Conservation (phyloP, 192 early-diverging fungal genomes). For the Backusella westeae region DNA sequence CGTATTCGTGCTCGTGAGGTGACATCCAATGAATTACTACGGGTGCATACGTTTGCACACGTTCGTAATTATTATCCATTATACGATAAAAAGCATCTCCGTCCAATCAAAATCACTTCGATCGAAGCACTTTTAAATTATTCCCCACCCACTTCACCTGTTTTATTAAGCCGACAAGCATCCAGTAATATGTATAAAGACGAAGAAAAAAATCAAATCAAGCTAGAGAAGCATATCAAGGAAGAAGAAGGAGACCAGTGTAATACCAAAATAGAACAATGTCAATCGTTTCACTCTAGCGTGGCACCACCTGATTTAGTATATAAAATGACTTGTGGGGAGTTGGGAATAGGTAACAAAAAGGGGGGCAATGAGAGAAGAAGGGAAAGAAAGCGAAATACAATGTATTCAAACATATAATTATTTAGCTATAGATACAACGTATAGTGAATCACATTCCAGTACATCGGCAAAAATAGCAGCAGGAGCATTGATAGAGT, state of each 20-base stretch:
- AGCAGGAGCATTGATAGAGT: slow-evolving; percentile 18
- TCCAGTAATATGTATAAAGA: background rate
- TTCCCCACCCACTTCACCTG: slow-evolving; percentile 6
- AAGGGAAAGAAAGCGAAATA: background rate
- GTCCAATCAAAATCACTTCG: slow-evolving; percentile 22
- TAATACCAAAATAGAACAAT: background rate
- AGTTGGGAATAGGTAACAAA: slow-evolving; percentile 43
- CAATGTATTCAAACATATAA: background rate
- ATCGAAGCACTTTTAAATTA: slow-evolving; percentile 33
- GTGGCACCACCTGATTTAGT: slow-evolving; percentile 37
- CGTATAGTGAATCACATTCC: slow-evolving; percentile 25
- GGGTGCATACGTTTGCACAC: slow-evolving; percentile 46
- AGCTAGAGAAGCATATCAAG: slow-evolving; percentile 15
- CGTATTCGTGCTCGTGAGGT: slow-evolving; percentile 48
- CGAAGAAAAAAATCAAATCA: slow-evolving; percentile 8
- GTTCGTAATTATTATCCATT: slow-evolving; percentile 43
- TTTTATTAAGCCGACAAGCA: background rate
- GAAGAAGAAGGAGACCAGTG: background rate
- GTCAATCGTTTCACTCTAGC: background rate
- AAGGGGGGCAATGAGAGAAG: background rate
- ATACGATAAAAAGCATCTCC: background rate
- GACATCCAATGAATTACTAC: slow-evolving; percentile 43
- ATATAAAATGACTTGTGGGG: slow-evolving; percentile 51
- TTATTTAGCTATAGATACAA: slow-evolving; percentile 29
- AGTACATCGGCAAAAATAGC: slow-evolving; percentile 20